phyloP scores from a whole-genome alignment of 352 stramenopile species.

The Pythium vanterpoolii region DNA sequence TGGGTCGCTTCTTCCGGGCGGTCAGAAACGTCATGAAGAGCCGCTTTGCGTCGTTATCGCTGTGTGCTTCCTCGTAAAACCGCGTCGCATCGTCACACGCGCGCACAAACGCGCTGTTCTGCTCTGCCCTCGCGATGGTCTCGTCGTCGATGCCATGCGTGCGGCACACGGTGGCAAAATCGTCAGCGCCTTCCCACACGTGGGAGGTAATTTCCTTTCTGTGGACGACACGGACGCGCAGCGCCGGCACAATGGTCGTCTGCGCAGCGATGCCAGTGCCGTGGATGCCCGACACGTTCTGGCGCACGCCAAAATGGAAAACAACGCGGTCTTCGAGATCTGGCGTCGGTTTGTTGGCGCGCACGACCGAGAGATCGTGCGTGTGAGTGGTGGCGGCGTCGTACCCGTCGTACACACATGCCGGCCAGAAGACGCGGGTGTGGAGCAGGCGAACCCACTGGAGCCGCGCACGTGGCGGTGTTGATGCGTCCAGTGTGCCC shows the following conservation, averaged over 20 bases:
- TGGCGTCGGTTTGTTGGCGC: conserved; percentile 41
- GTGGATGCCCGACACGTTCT: conserved; percentile 14
- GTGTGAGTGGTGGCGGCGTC: conserved; percentile 39
- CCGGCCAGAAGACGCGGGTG: conserved; percentile 69
- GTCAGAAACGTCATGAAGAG: conserved; percentile 28
- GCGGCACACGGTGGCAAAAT: conserved; percentile 42
- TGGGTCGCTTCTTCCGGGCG: not conserved
- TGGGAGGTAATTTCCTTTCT: conserved; percentile 35
- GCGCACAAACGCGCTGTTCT: conserved; percentile 45
- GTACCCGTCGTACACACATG: conserved; percentile 63
- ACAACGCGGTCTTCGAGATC: conserved; percentile 69
- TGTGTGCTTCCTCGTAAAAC: conserved; percentile 28
- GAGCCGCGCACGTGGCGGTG: conserved; percentile 16
- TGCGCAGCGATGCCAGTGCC: conserved; percentile 16
- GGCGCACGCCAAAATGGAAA: conserved; percentile 74
- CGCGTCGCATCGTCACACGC: conserved; percentile 49
- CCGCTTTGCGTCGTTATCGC: conserved; percentile 21
- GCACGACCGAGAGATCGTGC: not conserved
- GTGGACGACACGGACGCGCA: conserved; percentile 47
- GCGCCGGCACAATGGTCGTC: conserved; percentile 33
- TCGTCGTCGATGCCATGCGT: conserved; percentile 33
- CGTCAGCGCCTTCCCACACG: conserved; percentile 19
- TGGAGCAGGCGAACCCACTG: conserved; percentile 50
- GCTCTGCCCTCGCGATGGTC: conserved; percentile 29
- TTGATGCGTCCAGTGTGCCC: not conserved